These are phyloP conservation scores for Cladophialophora psammophila DNA, from an alignment of 2,329 filamentous ascomycete genomes.

Conservation along the genomic window DNA sequence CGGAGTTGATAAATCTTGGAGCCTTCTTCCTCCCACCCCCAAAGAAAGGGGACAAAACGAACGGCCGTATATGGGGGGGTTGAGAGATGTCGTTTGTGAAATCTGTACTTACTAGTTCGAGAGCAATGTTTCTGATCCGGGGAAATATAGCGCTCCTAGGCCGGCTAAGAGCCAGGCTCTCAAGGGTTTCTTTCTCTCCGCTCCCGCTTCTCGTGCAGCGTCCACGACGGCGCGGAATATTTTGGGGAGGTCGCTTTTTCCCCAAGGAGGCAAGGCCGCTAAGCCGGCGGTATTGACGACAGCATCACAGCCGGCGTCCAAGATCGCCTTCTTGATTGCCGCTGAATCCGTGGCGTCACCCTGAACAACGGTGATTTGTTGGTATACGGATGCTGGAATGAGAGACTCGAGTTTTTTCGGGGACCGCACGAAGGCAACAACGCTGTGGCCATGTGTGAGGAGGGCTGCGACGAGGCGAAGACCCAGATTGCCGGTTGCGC, in stretches of 20 bases:
- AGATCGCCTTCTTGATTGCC: constrained; percentile 48
- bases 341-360: constrained; percentile 50
- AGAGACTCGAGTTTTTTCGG: constrained; percentile 48
- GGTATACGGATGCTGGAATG: constrained; percentile 45
- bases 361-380: constrained; percentile 46
- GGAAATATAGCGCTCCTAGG: constrained; percentile 48
- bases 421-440: constrained; percentile 52
- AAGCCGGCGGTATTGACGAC: constrained; percentile 52
- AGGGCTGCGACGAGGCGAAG: constrained; percentile 47
- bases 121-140: constrained; percentile 46
- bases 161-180: constrained; percentile 51
- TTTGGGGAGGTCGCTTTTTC: constrained; percentile 46
- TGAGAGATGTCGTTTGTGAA: too few relatives aligned
- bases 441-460: constrained; percentile 46
- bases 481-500: constrained; percentile 52
- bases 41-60: too few relatives aligned
- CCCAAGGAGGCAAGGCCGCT: constrained; percentile 49
- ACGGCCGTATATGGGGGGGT: too few relatives aligned
- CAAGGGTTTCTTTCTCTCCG: constrained; percentile 46
- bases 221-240: constrained; percentile 49
- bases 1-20: constrained; percentile 15
- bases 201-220: constrained; percentile 46
- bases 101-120: constrained; percentile 45
- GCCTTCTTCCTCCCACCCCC: too few relatives aligned
- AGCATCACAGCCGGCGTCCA: constrained; percentile 49